A percentile compares a stretch with the other conserved stretches of the same genome.
Conservation (phyloP, 352 stramenopile genomes). For the Pythium diclinum region DNA sequence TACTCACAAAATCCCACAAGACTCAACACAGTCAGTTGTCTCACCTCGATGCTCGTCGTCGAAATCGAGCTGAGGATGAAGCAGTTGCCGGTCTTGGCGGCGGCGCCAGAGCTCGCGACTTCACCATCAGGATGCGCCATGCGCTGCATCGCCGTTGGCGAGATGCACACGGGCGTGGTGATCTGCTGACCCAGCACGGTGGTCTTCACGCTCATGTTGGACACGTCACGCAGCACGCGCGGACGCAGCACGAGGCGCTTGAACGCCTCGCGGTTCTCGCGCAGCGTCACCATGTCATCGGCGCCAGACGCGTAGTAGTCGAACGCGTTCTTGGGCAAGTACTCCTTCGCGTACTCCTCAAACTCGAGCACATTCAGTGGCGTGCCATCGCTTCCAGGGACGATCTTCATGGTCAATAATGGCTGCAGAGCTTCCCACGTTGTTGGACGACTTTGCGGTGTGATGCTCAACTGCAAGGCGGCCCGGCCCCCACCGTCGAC, state of each 20-base stretch:
- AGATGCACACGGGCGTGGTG: constrained; percentile 92
- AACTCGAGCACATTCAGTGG: constrained; percentile 90
- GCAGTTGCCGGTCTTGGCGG: constrained; percentile 82
- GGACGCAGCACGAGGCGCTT: constrained; percentile 92
- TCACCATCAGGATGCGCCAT: constrained; percentile 96
- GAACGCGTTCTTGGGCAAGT: constrained; percentile 89
- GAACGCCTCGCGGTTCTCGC: constrained; percentile 88
- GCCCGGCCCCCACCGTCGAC: not conserved
- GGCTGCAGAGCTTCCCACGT: not conserved
- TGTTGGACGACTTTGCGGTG: constrained; percentile 1
- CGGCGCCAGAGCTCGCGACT: constrained; percentile 75
- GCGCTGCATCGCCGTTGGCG: constrained; percentile 88
- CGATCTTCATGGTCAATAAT: constrained; percentile 42
- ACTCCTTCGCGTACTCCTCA: constrained; percentile 84
- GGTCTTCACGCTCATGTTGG: constrained; percentile 89
- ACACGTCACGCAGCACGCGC: constrained; percentile 92
- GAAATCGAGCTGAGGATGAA: constrained; percentile 93
- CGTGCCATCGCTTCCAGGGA: constrained; percentile 64
- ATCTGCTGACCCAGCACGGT: constrained; percentile 90
- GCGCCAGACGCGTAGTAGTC: constrained; percentile 93
- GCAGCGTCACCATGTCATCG: constrained; percentile 89
- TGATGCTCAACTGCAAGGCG: not conserved
- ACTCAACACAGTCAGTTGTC: constrained; percentile 30
- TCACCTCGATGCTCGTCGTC: constrained; percentile 87
- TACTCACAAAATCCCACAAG: not conserved